Evolutionary conservation across 148 eudicot genomes (phyloP).

Genomic region (Fagopyrum tataricum): DNA sequence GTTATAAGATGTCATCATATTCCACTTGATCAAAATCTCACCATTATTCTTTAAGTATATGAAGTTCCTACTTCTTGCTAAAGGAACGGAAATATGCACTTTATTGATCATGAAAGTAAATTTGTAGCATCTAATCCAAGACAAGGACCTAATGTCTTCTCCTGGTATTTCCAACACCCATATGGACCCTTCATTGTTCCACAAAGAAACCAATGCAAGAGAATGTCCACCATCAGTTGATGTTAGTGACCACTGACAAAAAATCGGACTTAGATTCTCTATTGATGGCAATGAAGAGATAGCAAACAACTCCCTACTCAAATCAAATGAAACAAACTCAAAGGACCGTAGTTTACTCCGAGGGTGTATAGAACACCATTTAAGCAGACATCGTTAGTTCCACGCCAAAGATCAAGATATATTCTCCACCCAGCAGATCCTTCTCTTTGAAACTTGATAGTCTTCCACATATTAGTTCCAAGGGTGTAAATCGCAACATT

Average conservation of each 20-base stretch:
- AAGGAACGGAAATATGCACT: neutral
- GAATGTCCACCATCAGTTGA: neutral
- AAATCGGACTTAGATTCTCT: neutral
- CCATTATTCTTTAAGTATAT: neutral
- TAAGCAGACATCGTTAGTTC: neutral
- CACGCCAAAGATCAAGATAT: neutral
- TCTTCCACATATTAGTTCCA: neutral
- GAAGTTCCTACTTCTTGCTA: neutral
- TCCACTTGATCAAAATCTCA: neutral
- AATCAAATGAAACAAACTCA: neutral
- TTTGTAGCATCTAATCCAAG: neutral
- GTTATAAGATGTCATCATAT: neutral
- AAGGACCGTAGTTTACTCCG: neutral
- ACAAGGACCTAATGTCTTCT: neutral
- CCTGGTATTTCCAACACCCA: neutral
- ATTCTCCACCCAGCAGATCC: neutral
- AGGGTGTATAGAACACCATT: neutral
- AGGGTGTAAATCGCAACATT: neutral
- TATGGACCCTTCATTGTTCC: neutral
- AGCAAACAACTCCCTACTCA: slow-evolving; percentile 1
- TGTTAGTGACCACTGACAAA: neutral
- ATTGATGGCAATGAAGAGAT: neutral
- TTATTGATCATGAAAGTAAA: neutral
- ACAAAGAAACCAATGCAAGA: neutral
- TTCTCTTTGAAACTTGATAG: neutral